Base-by-base conservation (phyloP, 2,329 filamentous ascomycete genomes). In the Fonsecaea erecta region DNA sequence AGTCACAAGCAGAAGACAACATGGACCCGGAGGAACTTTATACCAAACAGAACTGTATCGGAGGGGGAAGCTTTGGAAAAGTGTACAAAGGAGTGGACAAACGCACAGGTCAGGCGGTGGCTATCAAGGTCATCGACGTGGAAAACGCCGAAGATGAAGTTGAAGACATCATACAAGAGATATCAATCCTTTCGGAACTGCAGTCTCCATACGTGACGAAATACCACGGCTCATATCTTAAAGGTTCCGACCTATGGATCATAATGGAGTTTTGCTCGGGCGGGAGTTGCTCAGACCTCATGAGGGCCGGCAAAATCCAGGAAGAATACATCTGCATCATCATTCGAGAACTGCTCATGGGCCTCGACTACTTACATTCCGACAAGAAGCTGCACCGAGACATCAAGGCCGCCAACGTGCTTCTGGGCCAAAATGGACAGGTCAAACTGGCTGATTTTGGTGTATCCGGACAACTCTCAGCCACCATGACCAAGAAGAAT, bases 201-300 rank as follows among this genome's bases (percentile, higher is more conserved):
- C 92, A 96, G 79, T 98, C 94, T 18, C 93, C 93, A 18, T 97
- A 96, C 75, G 94, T 98, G 68, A 99, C 95, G 43, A 95, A 96
- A 78, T 99, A 99, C 82, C 93, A 97, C 80, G 95, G 95, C 71
- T 97, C 94, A 63, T 98, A 95, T 75, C 88, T 97, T 72, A 97
- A 97, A 75, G 95, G 94, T 26, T 95, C 93, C 1, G 92, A 98
- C 80, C 81, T 99, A 73, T 99, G 95, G 95, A 99, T 99, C 73
- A 93, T 98, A 77, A 99, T 99, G 95, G 95, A 99, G 78, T 99
- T 95, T 75, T 99, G 95, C 79, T 93, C 94, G 1, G 95, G 95
- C 24, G 95, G 95, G 3, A 98, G 94, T 79, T 98, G 95, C 75
- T 93, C 92, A 54, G 95, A 98, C 76, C 82, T 99, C 67, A 91